Evolutionary conservation across 2,329 filamentous ascomycete genomes (phyloP), one percentile per base, ranked within the genome.

Genomic region (Fusarium sp.): DNA sequence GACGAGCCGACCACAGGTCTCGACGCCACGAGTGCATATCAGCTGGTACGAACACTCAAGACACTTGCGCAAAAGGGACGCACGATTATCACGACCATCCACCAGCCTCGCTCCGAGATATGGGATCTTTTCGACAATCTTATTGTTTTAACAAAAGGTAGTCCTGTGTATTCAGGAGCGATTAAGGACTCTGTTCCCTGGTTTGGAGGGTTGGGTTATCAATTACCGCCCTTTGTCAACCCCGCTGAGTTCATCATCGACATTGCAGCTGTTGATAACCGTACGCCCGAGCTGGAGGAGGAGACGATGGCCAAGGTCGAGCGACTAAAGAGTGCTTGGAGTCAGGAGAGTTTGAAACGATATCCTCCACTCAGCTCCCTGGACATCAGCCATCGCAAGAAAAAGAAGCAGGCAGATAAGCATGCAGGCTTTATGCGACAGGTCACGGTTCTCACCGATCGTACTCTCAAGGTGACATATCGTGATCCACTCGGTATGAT

Each of bases 1-100:
- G 92, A 95, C 73, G 92, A 95, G 72, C 92, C 92, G 0, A 95
- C 92, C 0, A 94, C 92, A 2, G 91, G 91, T 1, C 83, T 95
- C 9, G 92, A 95, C 79, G 91, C 92, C 0, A 93, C 91, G 3
- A 93, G 90, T 74, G 92, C 92, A 0, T 93, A 89, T 71, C 91
- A 94, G 69, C 85, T 95, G 0, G 84, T 94, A 1, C 84, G 88
- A 33, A 94, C 91, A 0, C 78, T 94, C 10, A 93, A 93, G 74
- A 83, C 81, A 9, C 82, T 95, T 3, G 90, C 91, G 0, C 82
- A 83, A 36, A 91, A 91, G 74, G 91, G 91, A 1, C 82, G 91
- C 24, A 94, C 91, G 0, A 84, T 94, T 56, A 86, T 94, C 15
- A 90, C 90, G 0, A 93, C 91, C 0, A 92, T 95, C 36, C 92